A percentile compares a stretch with the other conserved stretches of the same genome.
phyloP scores from a whole-genome alignment of 345 rosid species.

The Punica granatum region DNA sequence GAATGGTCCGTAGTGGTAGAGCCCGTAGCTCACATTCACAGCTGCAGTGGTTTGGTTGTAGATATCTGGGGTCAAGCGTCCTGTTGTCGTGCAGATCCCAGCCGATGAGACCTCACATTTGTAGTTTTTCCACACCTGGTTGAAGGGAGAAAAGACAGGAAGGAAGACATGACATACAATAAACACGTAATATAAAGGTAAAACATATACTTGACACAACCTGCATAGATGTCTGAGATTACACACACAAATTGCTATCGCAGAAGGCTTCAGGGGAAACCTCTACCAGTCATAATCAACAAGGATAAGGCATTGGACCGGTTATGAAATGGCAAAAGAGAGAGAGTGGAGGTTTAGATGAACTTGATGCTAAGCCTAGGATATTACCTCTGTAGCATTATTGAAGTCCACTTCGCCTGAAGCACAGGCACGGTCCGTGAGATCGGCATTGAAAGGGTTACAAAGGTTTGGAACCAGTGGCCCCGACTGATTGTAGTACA shows the following conservation, averaged over 20 bases:
- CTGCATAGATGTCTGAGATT: too few species aligned
- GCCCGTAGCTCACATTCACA: constrained; percentile 71
- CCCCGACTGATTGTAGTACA: constrained; percentile 82
- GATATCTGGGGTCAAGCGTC: constrained; percentile 64
- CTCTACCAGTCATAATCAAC: too few species aligned
- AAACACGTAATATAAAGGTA: neutral
- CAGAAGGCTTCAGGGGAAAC: too few species aligned
- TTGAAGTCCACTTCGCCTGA: constrained; percentile 56
- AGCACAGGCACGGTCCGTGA: constrained; percentile 43
- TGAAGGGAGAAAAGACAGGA: neutral
- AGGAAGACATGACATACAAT: neutral
- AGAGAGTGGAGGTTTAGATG: neutral
- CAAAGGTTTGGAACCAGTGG: constrained; percentile 70
- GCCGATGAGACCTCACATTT: constrained; percentile 41
- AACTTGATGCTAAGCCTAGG: neutral
- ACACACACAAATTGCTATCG: too few species aligned
- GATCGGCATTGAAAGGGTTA: constrained; percentile 69
- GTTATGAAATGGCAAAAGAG: too few species aligned
- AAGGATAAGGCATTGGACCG: too few species aligned
- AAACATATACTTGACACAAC: too few species aligned
- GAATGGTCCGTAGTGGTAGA: constrained; percentile 77
- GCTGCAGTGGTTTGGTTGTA: constrained; percentile 61
- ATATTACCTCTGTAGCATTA: constrained; percentile 63
- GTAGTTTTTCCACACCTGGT: constrained; percentile 52
- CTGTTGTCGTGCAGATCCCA: constrained; percentile 57